Conservation (phyloP, 805 yeast species). For the Jamesozyma piceae region DNA sequence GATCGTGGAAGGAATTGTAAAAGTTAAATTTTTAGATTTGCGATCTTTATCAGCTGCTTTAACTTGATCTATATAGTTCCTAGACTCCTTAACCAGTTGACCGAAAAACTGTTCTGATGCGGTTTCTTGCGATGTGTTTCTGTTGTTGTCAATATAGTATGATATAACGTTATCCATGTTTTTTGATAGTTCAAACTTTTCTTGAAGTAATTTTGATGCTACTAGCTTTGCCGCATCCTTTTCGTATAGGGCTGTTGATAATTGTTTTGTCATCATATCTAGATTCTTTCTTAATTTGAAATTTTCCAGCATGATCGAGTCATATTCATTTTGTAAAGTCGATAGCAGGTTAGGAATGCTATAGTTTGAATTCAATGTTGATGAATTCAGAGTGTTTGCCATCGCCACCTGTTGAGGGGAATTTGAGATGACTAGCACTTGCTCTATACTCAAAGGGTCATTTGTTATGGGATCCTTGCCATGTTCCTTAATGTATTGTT, state of each 20-base stretch:
- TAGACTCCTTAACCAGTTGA: background rate
- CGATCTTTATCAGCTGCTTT: no score
- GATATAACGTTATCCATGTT: conserved; percentile 29
- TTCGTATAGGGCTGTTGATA: conserved; percentile 69
- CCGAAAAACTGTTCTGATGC: background rate
- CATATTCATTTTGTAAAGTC: conserved; percentile 83
- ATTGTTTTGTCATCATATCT: conserved; percentile 54
- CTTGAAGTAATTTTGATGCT: conserved; percentile 64
- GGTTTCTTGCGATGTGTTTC: background rate
- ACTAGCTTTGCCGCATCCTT: conserved; percentile 89
- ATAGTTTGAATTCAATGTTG: conserved; percentile 36
- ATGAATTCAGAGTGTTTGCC: conserved; percentile 31
- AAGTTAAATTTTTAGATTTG: background rate
- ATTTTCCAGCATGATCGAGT: conserved; percentile 70
- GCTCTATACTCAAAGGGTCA: conserved; percentile 48
- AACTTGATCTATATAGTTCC: background rate
- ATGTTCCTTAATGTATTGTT: conserved; percentile 50
- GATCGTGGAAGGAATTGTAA: background rate
- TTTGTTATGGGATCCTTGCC: conserved; percentile 71
- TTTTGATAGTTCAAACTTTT: conserved; percentile 62
- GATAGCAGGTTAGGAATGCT: conserved; percentile 66
- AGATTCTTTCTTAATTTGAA: conserved; percentile 69
- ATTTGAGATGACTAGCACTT: conserved; percentile 40
- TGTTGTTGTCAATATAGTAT: background rate
- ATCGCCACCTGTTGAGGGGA: conserved; percentile 25